Evolutionary conservation across 805 yeast species (phyloP), one percentile per base, ranked within the genome.

Genomic region (Metschnikowia kunwiensis): DNA sequence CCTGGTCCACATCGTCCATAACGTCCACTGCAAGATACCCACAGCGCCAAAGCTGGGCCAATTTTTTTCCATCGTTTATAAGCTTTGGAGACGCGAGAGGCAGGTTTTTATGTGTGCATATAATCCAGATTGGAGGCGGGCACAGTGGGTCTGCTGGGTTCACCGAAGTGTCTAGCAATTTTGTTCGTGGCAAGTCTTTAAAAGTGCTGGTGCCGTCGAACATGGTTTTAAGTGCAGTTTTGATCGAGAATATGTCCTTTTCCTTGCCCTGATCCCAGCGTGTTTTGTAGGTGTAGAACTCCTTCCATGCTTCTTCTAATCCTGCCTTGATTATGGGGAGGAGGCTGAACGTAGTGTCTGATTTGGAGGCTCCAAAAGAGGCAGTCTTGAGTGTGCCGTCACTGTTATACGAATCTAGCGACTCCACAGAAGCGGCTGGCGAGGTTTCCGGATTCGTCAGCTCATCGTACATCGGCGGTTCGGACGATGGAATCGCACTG

Each of bases 271-370:
- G 63, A 32, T 77, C 72, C 82, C 86, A 78, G 22, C 66, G 64
- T 16, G 59, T 62, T 43, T 73, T 72, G 51, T 76, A 83, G 7
- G 68, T 65, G 36, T 73, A 56, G 50, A 70, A 83, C 50, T 82
- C 88, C 22, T 63, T 68, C 93, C 93, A 83, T 1, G 89, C 91
- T 43, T 82, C 87, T 9, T 70, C 67, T 14, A 83, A 65, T 1
- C 85, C 75, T 4, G 66, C 68, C 46, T 78, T 70, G 40, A 82
- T 74, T 1, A 70, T 61, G 18, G 74, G 56, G 10, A 74, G 51
- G 14, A 70, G 50, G 21, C 63, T 60, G 30, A 74, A 51, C 2
- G 68, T 49, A 7, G 51, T 43, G 23, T 52, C 56, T 7, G 20
- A 12, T 8, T 27, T n/a, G 11, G 34, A 31, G 7, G 37, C 12